Conservation (phyloP, 2,329 filamentous ascomycete species). For the Calycina marina region DNA sequence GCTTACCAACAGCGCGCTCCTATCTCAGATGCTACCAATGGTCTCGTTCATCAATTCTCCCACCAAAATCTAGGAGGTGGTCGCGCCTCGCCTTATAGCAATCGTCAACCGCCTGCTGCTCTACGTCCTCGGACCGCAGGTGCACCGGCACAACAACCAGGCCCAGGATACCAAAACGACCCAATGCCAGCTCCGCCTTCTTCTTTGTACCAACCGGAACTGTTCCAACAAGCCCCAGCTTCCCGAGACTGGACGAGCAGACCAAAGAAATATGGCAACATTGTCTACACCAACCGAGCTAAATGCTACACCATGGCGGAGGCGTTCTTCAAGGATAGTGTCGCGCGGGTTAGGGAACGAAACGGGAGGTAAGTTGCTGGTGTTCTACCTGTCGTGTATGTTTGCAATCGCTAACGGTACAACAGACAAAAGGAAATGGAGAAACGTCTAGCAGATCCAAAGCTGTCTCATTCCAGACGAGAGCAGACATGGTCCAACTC, state of each 20-base stretch:
- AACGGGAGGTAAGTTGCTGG: conserved; percentile 62
- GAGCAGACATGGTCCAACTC: conserved; percentile 74
- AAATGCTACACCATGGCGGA: conserved; percentile 57
- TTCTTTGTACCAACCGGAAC: conserved; percentile 41
- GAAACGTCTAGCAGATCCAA: conserved; percentile 64
- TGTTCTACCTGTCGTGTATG: background rate
- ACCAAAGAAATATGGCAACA: conserved; percentile 60
- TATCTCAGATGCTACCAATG: conserved; percentile 74
- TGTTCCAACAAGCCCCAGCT: conserved; percentile 68
- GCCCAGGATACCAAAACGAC: conserved; percentile 47
- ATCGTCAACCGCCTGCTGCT: conserved; percentile 51
- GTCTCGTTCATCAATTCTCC: conserved; percentile 88
- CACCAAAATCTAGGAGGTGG: conserved; percentile 83
- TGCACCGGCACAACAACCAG: conserved; percentile 39
- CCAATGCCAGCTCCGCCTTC: conserved; percentile 53
- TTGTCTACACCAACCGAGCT: conserved; percentile 55
- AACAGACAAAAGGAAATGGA: conserved; percentile 85
- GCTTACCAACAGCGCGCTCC: conserved; percentile 37
- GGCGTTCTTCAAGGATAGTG: conserved; percentile 97
- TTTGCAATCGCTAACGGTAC: too few relatives aligned
- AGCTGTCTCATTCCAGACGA: conserved; percentile 60
- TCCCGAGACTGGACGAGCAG: too few relatives aligned
- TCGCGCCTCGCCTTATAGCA: conserved; percentile 54
- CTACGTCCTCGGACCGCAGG: conserved; percentile 79
- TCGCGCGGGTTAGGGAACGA: conserved; percentile 85